Percentiles rank a stretch among this genome's conserved stretches.
Conservation (phyloP, 768 basidiomycete genomes). For the Collybia sp. region DNA sequence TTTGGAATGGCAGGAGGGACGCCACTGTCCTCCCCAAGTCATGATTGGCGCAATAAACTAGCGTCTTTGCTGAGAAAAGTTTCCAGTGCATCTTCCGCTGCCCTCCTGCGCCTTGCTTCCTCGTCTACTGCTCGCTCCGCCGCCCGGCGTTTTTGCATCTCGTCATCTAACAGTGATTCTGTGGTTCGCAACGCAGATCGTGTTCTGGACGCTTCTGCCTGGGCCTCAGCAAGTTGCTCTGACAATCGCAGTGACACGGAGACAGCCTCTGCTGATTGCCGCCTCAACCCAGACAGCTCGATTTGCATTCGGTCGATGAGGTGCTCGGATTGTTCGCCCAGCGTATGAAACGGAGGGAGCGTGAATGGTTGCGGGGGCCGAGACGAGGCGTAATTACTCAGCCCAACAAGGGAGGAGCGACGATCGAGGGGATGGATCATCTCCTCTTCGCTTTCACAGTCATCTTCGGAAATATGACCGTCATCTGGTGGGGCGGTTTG, state of each 20-base stretch:
- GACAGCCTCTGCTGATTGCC: slow-evolving; percentile 66
- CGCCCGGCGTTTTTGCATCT: slow-evolving; percentile 51
- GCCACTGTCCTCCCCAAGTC: background rate
- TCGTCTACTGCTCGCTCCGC: slow-evolving; percentile 50
- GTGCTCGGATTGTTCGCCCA: slow-evolving; percentile 32
- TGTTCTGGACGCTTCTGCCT: slow-evolving; percentile 53
- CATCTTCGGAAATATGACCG: slow-evolving; percentile 38
- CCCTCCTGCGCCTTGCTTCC: slow-evolving; percentile 38
- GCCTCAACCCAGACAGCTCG: slow-evolving; percentile 59
- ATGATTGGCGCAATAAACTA: slow-evolving; percentile 22
- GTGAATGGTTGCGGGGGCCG: slow-evolving; percentile 24
- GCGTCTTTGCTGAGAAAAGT: background rate
- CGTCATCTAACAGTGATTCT: slow-evolving; percentile 59
- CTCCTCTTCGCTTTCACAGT: slow-evolving; percentile 70
- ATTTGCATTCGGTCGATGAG: slow-evolving; percentile 59
- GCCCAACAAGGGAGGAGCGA: slow-evolving; percentile 31
- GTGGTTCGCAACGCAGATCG: slow-evolving; percentile 48
- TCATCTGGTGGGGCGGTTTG: background rate
- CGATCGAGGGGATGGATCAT: slow-evolving; percentile 41
- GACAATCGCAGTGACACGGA: slow-evolving; percentile 60
- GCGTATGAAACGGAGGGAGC: slow-evolving; percentile 39
- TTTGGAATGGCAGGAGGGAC: background rate
- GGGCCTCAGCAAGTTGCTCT: slow-evolving; percentile 64
- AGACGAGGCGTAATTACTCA: slow-evolving; percentile 27
- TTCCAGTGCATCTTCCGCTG: slow-evolving; percentile 45